Conservation (phyloP, 2,329 filamentous ascomycete species). For the Cytospora paraplurivora region DNA sequence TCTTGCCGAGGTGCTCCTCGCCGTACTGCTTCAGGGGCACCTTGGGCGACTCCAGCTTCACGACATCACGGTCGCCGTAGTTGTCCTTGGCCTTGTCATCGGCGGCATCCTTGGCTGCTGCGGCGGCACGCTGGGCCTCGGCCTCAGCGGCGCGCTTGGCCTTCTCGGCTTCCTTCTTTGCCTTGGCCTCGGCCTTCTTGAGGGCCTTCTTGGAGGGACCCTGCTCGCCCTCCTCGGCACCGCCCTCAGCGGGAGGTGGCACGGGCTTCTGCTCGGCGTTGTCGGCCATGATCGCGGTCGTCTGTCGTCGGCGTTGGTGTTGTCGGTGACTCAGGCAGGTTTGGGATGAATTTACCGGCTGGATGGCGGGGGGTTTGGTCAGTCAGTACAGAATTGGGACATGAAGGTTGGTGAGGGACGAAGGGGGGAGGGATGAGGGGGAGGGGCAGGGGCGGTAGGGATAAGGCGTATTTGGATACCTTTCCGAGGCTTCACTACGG, state of each 20-base stretch:
- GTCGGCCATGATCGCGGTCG: constrained; percentile 28
- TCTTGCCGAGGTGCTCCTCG: constrained; percentile 67
- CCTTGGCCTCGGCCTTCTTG: constrained; percentile 84
- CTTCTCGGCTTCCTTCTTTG: constrained; percentile 85
- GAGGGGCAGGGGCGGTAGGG: background rate
- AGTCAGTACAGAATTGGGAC: background rate
- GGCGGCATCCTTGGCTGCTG: constrained; percentile 41
- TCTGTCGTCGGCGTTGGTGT: constrained; percentile 3
- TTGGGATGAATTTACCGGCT: constrained; percentile 4
- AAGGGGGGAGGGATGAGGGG: background rate
- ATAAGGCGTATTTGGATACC: constrained; percentile 12
- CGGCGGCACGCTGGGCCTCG: constrained; percentile 64
- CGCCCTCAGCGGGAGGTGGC: constrained; percentile 78
- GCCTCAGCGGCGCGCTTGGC: constrained; percentile 72
- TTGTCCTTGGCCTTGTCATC: constrained; percentile 73
- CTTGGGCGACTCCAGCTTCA: constrained; percentile 54
- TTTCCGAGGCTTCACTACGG: constrained; percentile 1
- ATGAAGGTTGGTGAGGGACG: background rate
- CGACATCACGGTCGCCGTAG: constrained; percentile 66
- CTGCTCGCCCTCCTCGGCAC: constrained; percentile 71
- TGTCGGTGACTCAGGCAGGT: constrained; percentile 19
- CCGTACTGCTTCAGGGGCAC: constrained; percentile 65
- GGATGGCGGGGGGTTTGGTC: background rate
- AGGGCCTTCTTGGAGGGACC: constrained; percentile 74
- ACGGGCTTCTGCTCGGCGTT: constrained; percentile 41